Percentiles rank a stretch among this genome's conserved stretches.
phyloP scores from a whole-genome alignment of 2,329 filamentous ascomycete genomes.

The Scopulariopsis brevicaulis region DNA sequence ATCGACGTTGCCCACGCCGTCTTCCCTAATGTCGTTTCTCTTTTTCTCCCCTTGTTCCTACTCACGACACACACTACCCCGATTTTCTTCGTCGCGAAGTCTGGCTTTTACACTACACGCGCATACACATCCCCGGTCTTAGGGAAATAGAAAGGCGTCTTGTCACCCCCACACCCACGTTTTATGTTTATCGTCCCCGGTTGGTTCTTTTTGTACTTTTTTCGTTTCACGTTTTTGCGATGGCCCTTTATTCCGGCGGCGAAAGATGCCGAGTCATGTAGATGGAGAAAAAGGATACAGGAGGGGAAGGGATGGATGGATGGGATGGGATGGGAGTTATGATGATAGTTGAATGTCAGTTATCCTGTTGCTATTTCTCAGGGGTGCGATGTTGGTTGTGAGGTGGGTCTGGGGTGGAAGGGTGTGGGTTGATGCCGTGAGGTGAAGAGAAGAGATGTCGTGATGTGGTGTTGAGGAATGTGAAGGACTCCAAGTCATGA shows the following conservation, averaged over 20 bases:
- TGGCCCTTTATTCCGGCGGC: no score
- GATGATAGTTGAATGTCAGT: neutral
- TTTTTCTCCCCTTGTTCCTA: neutral
- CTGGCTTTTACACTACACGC: neutral
- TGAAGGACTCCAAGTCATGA: no score
- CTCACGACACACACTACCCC: neutral
- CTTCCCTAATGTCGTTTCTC: conserved; percentile 6
- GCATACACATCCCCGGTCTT: neutral
- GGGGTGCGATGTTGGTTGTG: neutral
- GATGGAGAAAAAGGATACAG: neutral
- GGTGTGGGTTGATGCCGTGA: no score
- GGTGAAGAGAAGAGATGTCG: no score
- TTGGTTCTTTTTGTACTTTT: neutral
- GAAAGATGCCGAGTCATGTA: neutral
- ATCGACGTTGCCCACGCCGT: neutral
- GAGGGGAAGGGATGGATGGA: neutral
- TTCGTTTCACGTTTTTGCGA: no score
- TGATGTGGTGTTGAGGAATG: no score
- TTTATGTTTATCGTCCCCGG: neutral
- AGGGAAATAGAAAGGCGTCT: neutral
- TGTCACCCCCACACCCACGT: neutral
- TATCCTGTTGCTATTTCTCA: neutral
- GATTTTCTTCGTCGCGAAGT: neutral
- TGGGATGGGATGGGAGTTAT: neutral
- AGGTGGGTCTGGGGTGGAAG: neutral